Evolutionary conservation across 495 filamentous ascomycete species (phyloP), one percentile per base, ranked within the genome.

Genomic region (Neurospora africana): DNA sequence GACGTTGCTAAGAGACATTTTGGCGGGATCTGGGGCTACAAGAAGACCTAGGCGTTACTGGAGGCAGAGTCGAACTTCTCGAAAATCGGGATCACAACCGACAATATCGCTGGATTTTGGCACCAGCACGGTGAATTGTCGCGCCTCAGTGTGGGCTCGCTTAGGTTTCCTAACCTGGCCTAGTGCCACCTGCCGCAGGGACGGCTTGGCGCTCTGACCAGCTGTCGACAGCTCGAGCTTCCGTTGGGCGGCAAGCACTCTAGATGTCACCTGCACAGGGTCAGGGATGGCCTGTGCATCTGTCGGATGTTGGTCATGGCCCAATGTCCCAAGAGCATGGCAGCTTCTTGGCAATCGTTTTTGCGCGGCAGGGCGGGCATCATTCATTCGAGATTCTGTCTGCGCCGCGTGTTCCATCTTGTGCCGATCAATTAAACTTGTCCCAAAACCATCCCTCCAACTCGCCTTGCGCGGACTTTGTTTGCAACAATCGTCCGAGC

Each of bases 1-100:
- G 79, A 96, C 86, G 85, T 91, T 83, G 70, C 82, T 76, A 72
- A 81, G 75, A 73, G 81, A 76, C 86, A 88, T 88, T 76, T 78
- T 83, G 79, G 74, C 74, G 73, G 80, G 75, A 75, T 80, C 74
- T 74, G 79, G 70, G 69, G 79, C 68, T 68, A 77, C 79, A 76
- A 77, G 41, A 69, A 68, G 71, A 71, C 69, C 69, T 67, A 80
- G 69, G 69, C 76, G 72, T 70, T 75, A 65, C 53, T 65, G 53
- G 53, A 65, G 53, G 53, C 61, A 72, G 74, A 78, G 75, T 76
- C 79, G 77, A 72, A 74, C 74, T 75, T 76, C 73, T 72, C 72
- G 77, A 71, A 74, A 77, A 72, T 71, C 27, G 43, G 33, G 41
- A 58, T 71, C 44, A 23, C 44, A 53, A 53, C 10, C 44, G 47